Percentiles rank a stretch among this genome's conserved stretches.
Conservation (phyloP, 2,329 filamentous ascomycete genomes). For the Claviceps monticola region DNA sequence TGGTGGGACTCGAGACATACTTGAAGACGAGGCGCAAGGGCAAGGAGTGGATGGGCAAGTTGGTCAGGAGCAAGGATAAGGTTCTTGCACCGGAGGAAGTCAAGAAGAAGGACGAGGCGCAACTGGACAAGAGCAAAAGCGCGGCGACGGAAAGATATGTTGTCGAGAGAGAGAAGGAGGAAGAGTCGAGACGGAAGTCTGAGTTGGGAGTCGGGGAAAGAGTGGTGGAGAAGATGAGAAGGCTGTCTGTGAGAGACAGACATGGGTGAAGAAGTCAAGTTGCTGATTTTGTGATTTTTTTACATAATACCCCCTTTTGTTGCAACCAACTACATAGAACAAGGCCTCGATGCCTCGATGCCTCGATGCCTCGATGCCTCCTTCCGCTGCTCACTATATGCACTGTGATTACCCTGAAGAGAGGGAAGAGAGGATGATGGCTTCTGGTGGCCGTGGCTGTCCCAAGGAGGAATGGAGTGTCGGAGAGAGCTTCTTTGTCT, state of each 20-base stretch:
- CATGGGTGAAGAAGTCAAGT: not conserved
- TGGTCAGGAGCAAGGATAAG: slow-evolving; percentile 42
- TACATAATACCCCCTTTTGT: slow-evolving; percentile 1
- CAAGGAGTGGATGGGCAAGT: slow-evolving; percentile 37
- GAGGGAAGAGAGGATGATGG: no score
- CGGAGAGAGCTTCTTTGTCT: no score
- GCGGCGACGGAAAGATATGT: slow-evolving; percentile 35
- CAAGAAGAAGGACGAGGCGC: slow-evolving; percentile 40
- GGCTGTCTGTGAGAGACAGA: slow-evolving; percentile 16
- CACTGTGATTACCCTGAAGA: no score
- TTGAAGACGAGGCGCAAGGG: slow-evolving; percentile 52
- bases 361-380: not conserved
- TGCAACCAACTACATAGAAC: not conserved
- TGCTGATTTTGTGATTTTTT: not conserved
- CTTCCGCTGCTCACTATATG: no score
- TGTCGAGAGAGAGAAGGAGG: slow-evolving; percentile 23
- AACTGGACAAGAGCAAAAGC: slow-evolving; percentile 47
- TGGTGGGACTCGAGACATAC: slow-evolving; percentile 74
- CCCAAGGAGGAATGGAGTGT: no score
- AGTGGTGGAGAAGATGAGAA: slow-evolving; percentile 28
- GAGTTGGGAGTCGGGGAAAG: slow-evolving; percentile 14
- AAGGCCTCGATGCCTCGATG: not conserved
- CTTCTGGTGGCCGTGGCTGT: no score
- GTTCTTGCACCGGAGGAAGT: slow-evolving; percentile 47
- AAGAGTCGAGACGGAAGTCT: slow-evolving; percentile 25